Base-by-base conservation (phyloP, 768 basidiomycete genomes). In the Collybiopsis confluens region DNA sequence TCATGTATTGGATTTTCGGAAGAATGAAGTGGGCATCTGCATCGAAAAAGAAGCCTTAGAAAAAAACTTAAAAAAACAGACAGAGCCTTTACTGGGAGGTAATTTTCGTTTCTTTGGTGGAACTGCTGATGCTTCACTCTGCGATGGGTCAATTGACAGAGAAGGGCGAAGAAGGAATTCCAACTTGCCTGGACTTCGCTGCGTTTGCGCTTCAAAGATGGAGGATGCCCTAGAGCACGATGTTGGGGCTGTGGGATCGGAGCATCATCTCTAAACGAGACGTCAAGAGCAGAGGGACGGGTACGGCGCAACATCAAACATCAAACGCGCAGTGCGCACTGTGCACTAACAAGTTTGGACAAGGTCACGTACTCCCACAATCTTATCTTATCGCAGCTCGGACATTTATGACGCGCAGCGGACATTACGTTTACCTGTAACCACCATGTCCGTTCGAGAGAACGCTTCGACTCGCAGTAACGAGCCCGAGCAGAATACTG, bases 201-300 rank as follows among this genome's bases (percentile, higher is more conserved):
- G 8, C 15, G 26, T 53, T 35, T 44, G 24, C 52, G 38, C 18
- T 52, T 52, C 18, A 6, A n/a, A 16, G 50, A 21, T 44, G 20
- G 20, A 28, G 24, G 11, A 15, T 8, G 4, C 20, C 21, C 33
- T 18, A 42, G 43, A 24, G 2, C 28, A 42, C 5, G 52, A 35
- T 7, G 16, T 45, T 21, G 40, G 24, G 11, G 37, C 20, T 11
- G 58, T 42, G 2, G 63, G 61, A 51, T 80, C 78, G 24, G 30
- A 30, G 16, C 11, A 11, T 48, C 47, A 15, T 68, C 72, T 1
- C 74, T 73, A 55, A 80, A 86, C 9, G 78, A 77, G 10, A 83
- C 69, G 11, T 82, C 79, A 40, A 75, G 78, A 2, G 86, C 84
- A 4, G 68, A 76, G 0, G 79, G 80, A 36, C 80, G 78, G 24